Conservation (phyloP, 495 filamentous ascomycete genomes). For the Neurospora sp. region DNA sequence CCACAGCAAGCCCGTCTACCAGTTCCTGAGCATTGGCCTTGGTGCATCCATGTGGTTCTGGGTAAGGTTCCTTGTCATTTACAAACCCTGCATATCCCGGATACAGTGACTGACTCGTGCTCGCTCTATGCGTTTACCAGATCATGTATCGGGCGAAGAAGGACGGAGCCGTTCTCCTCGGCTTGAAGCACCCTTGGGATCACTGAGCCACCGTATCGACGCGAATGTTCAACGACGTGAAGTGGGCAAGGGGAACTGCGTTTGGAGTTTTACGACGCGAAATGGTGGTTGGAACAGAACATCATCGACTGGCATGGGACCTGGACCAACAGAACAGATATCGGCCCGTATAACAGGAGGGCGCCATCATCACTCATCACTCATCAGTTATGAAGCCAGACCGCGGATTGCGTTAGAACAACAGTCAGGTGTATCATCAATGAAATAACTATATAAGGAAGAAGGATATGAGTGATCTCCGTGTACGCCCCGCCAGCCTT, state of each 20-base stretch:
- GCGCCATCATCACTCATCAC: neutral
- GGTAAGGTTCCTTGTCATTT: slow-evolving; percentile 42
- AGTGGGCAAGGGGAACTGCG: neutral
- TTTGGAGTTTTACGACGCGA: neutral
- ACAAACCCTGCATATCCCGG: neutral
- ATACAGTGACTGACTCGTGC: neutral
- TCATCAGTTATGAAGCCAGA: neutral
- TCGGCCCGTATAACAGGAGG: neutral
- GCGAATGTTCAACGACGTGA: neutral
- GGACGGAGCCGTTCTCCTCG: slow-evolving; percentile 75
- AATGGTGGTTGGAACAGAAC: neutral
- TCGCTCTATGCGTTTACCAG: slow-evolving; percentile 30
- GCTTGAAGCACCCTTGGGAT: slow-evolving; percentile 98
- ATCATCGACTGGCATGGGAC: neutral
- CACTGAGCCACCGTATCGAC: slow-evolving; percentile 43
- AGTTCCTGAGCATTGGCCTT: slow-evolving; percentile 72
- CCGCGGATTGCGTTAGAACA: neutral
- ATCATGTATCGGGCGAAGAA: slow-evolving; percentile 94
- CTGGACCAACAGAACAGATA: neutral
- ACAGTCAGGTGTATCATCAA: neutral
- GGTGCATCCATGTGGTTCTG: slow-evolving; percentile 99
- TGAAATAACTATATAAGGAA: neutral
- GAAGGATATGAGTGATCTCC: neutral
- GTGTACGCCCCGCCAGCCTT: neutral
- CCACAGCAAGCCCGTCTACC: slow-evolving; percentile 65